A percentile compares a stretch with the other conserved stretches of the same genome.
Conservation (phyloP, 2,329 filamentous ascomycete genomes). For the Sphaerulina musiva region DNA sequence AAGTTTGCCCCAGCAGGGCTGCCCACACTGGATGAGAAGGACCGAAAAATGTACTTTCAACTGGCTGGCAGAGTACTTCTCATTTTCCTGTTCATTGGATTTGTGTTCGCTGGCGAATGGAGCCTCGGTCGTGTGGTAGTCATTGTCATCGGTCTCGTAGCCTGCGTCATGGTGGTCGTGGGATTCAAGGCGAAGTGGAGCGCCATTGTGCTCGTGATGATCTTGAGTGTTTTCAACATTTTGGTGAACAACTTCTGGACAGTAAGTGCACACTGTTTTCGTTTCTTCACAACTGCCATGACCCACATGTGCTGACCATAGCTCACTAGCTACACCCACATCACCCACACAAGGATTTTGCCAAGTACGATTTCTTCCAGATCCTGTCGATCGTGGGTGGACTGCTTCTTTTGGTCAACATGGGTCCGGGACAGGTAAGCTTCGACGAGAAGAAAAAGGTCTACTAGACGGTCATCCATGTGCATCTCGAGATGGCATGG, state of each 20-base stretch:
- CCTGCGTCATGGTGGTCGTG: slow-evolving; percentile 97
- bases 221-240: slow-evolving; percentile 93
- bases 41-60: slow-evolving; percentile 99
- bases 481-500: neutral
- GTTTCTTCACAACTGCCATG: neutral
- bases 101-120: slow-evolving; percentile 94
- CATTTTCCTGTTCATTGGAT: slow-evolving; percentile 96
- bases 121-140: slow-evolving; percentile 80
- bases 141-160: slow-evolving; percentile 75
- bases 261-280: slow-evolving; percentile 51
- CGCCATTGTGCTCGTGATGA: slow-evolving; percentile 87
- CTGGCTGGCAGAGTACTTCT: slow-evolving; percentile 89
- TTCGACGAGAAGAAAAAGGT: slow-evolving; percentile 99
- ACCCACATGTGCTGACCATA: neutral
- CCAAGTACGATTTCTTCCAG: slow-evolving; percentile 99
- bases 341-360: slow-evolving; percentile 99
- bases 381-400: slow-evolving; percentile 97
- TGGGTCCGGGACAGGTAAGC: slow-evolving; percentile 93
- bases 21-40: slow-evolving; percentile 93
- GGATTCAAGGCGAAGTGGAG: slow-evolving; percentile 99
- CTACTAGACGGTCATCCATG: slow-evolving; percentile 53
- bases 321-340: slow-evolving; percentile 75
- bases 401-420: slow-evolving; percentile 94
- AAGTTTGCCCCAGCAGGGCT: slow-evolving; percentile 92
- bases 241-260: slow-evolving; percentile 99